Percentiles rank a stretch among this genome's conserved stretches.
phyloP scores from a whole-genome alignment of 2,329 filamentous ascomycete genomes.

The Talaromyces sp. region DNA sequence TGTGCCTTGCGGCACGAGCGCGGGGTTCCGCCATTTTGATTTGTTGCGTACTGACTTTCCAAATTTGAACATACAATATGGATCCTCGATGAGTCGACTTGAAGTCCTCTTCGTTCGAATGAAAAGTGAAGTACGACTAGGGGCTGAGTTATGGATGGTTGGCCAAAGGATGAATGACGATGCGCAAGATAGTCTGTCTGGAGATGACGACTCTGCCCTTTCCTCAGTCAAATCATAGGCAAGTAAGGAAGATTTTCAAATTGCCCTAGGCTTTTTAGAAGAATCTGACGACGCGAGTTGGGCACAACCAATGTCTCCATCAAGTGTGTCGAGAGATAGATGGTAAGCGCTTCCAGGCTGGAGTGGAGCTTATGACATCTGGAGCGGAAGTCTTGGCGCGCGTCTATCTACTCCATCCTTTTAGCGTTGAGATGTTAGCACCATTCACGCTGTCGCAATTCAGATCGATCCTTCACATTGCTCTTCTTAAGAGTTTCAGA shows the following conservation, averaged over 20 bases:
- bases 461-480: background rate
- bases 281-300: too few species aligned
- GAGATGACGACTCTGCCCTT: background rate
- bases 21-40: conserved; percentile 64
- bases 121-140: background rate
- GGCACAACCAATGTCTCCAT: too few species aligned
- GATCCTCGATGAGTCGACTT: background rate
- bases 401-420: background rate
- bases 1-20: conserved; percentile 72
- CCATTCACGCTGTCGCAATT: background rate
- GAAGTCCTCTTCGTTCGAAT: background rate
- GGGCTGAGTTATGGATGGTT: background rate
- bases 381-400: conserved; percentile 3
- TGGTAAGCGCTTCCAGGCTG: background rate
- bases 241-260: background rate
- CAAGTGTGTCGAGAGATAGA: too few species aligned
- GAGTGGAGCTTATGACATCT: conserved; percentile 1
- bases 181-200: background rate
- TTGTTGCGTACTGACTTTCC: conserved; percentile 6
- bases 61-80: background rate
- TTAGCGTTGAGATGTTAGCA: conserved; percentile 1
- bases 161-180: background rate
- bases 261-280: too few species aligned
- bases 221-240: background rate
- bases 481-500: too few species aligned